These are phyloP conservation scores for Tricholoma bakamatsutake DNA, from an alignment of 768 basidiomycete genomes.

Conservation along the genomic window DNA sequence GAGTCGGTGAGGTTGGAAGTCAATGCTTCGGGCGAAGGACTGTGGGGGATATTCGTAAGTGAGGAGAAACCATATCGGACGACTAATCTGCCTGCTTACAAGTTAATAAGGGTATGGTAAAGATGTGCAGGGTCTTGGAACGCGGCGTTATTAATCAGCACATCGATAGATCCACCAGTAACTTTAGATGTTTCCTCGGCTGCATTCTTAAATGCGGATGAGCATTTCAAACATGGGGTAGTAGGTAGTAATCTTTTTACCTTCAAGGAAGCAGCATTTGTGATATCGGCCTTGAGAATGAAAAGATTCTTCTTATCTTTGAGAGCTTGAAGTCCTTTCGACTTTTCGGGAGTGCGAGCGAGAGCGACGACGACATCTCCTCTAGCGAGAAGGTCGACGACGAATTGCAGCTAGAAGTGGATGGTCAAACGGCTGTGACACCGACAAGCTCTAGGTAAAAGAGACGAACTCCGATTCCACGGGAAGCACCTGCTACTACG, in stretches of 20 bases:
- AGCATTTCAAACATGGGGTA: neutral
- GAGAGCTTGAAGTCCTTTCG: constrained; percentile 1
- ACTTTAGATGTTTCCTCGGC: constrained; percentile 20
- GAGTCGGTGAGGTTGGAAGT: constrained; percentile 4
- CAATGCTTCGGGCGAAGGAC: neutral
- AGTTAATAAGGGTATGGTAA: constrained; percentile 11
- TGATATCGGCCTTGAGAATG: constrained; percentile 32
- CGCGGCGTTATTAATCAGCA: constrained; percentile 33
- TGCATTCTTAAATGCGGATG: constrained; percentile 15
- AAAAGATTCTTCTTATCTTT: constrained; percentile 21
- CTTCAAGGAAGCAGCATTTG: constrained; percentile 21
- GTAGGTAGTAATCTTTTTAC: constrained; percentile 13
- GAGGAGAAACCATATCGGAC: neutral
- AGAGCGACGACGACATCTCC: constrained; percentile 8
- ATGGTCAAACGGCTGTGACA: constrained; percentile 1
- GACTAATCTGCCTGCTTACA: constrained; percentile 12
- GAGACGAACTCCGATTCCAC: constrained; percentile 9
- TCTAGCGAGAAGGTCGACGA: constrained; percentile 1
- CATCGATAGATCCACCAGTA: constrained; percentile 30
- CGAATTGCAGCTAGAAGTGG: constrained; percentile 5
- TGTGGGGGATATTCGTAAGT: neutral
- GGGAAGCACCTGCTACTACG: constrained; percentile 8
- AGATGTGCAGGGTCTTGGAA: constrained; percentile 6
- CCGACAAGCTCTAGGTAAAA: neutral
- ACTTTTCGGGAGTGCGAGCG: constrained; percentile 4